Percentiles rank a stretch among this genome's conserved stretches.
Conservation (phyloP, 441 rosid species). For the Eruca vesicaria region DNA sequence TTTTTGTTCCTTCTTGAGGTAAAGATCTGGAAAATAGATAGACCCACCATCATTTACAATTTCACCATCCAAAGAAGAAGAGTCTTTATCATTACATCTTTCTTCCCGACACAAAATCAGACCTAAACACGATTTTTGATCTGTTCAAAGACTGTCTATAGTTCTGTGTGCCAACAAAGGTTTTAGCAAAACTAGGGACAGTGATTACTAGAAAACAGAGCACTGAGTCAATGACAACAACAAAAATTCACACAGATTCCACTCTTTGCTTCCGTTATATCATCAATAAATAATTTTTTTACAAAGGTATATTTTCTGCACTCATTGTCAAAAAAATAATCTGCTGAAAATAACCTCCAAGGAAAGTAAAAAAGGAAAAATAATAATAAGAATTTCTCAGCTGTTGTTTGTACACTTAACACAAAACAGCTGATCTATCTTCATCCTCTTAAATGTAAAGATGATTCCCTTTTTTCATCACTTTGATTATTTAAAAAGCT, state of each 20-base stretch:
- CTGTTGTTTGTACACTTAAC: slow-evolving; percentile 82
- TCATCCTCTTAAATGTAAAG: slow-evolving; percentile 27
- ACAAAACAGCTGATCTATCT: slow-evolving; percentile 67
- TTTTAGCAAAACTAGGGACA: slow-evolving; percentile 31
- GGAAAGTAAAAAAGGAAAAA: slow-evolving; percentile 12
- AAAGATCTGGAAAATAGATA: slow-evolving; percentile 16
- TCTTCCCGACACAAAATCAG: slow-evolving; percentile 36
- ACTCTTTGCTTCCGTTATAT: slow-evolving; percentile 27
- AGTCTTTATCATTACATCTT: slow-evolving; percentile 33
- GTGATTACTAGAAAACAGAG: slow-evolving; percentile 5
- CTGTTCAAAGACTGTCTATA: slow-evolving; percentile 27
- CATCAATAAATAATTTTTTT: slow-evolving; percentile 36
- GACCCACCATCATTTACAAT: slow-evolving; percentile 32
- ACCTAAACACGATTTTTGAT: slow-evolving; percentile 23
- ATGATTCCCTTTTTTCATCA: slow-evolving; percentile 31
- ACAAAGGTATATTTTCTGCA: slow-evolving; percentile 36
- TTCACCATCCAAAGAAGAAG: slow-evolving; percentile 16
- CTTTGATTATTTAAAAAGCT: slow-evolving; percentile 50
- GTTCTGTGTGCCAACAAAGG: slow-evolving; percentile 31
- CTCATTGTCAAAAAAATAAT: slow-evolving; percentile 25
- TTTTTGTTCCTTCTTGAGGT: background rate
- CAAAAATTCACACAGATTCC: slow-evolving; percentile 28
- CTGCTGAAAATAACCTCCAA: slow-evolving; percentile 28
- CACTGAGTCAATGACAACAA: slow-evolving; percentile 5
- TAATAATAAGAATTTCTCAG: slow-evolving; percentile 46